Evolutionary conservation across 805 yeast species (phyloP).

Genomic region (Lipomyces starkeyi): DNA sequence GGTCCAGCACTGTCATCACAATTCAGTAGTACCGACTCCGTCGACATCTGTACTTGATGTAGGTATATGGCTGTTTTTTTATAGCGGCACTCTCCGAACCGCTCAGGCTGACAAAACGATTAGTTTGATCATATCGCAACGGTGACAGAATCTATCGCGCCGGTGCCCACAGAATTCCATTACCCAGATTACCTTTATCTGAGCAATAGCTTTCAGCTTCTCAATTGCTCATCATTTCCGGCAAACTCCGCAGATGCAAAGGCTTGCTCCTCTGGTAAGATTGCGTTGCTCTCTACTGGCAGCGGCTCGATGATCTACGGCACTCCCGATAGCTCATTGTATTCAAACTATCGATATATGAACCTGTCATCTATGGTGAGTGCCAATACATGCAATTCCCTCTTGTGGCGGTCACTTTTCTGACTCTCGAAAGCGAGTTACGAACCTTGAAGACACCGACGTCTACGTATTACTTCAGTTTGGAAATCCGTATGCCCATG

Average conservation of each 20-base stretch:
- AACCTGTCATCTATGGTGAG: conserved; percentile 14
- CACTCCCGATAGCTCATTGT: background rate
- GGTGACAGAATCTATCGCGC: background rate
- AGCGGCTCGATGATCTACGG: conserved; percentile 8
- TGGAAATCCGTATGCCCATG: background rate
- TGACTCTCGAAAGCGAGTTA: conserved; percentile 11
- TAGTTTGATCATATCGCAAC: conserved; percentile 12
- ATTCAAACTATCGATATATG: conserved; percentile 14
- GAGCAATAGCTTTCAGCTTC: conserved; percentile 2
- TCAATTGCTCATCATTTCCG: conserved; percentile 8
- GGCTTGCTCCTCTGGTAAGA: conserved; percentile 9
- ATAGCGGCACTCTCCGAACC: background rate
- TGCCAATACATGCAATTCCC: background rate
- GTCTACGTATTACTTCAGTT: background rate
- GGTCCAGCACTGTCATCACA: background rate
- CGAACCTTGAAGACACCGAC: conserved; percentile 5
- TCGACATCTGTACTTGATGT: background rate
- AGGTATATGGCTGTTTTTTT: background rate
- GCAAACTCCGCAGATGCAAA: conserved; percentile 1
- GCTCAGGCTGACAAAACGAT: background rate
- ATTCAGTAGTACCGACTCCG: background rate
- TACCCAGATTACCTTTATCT: conserved; percentile 10
- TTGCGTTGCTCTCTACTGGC: conserved; percentile 8
- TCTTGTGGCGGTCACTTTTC: background rate
- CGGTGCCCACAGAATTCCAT: conserved; percentile 6